phyloP scores from a whole-genome alignment of 257 asterid species.

The Vinca minor region DNA sequence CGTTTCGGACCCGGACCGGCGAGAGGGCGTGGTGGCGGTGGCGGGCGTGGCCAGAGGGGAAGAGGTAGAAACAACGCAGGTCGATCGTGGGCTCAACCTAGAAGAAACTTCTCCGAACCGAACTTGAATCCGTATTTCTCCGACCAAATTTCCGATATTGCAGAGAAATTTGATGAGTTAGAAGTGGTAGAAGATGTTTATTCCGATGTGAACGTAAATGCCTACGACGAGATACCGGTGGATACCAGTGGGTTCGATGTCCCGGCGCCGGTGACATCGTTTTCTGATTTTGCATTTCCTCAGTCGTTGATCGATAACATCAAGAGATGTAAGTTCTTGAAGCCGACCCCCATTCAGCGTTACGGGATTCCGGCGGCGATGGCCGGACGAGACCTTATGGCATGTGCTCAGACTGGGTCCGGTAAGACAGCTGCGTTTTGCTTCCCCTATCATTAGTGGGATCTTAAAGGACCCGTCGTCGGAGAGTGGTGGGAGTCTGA shows the following conservation, averaged over 20 bases:
- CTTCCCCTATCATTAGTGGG: constrained; percentile 54
- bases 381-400: constrained; percentile 74
- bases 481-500: background rate
- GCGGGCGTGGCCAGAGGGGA: constrained; percentile 14
- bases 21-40: constrained; percentile 15
- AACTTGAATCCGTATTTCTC: background rate
- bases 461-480: constrained; percentile 16
- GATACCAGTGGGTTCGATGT: constrained; percentile 49
- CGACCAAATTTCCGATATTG: constrained; percentile 11
- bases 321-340: constrained; percentile 46
- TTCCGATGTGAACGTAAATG: constrained; percentile 2
- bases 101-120: constrained; percentile 8
- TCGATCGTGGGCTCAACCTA: constrained; percentile 18
- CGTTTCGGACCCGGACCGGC: constrained; percentile 6
- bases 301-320: constrained; percentile 38
- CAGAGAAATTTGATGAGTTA: constrained; percentile 26
- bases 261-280: constrained; percentile 51
- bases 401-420: constrained; percentile 83
- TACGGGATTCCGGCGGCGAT: constrained; percentile 62
- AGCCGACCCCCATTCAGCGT: constrained; percentile 68
- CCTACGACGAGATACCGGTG: constrained; percentile 33
- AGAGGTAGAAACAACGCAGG: constrained; percentile 5
- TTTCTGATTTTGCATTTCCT: constrained; percentile 39
- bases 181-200: constrained; percentile 12
- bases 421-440: constrained; percentile 86